Conservation (phyloP, 2,329 filamentous ascomycete genomes). For the Colletotrichum phormii region DNA sequence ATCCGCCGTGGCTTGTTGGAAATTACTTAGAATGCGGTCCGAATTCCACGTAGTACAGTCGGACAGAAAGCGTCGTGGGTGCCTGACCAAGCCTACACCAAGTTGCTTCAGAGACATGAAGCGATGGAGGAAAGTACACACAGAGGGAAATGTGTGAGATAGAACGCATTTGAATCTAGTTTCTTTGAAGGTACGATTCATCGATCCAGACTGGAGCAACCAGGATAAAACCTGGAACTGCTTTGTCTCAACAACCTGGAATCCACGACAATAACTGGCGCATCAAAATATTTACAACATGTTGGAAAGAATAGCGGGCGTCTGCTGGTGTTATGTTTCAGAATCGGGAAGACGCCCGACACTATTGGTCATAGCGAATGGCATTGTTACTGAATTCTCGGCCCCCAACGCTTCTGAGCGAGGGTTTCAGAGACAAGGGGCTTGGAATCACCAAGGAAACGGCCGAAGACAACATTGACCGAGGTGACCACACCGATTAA, state of each 20-base stretch:
- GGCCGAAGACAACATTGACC: not conserved
- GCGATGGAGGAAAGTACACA: too few relatives aligned
- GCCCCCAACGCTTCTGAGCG: not conserved
- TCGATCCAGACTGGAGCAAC: not conserved
- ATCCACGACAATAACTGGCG: not conserved
- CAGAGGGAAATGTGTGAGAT: too few relatives aligned
- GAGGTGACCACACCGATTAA: not conserved
- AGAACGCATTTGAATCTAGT: too few relatives aligned
- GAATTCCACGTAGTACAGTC: too few relatives aligned
- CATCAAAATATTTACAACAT: rapidly evolving
- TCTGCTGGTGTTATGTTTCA: not conserved
- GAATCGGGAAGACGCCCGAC: not conserved
- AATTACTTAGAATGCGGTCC: too few relatives aligned
- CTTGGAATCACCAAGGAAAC: not conserved
- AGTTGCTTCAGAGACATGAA: too few relatives aligned
- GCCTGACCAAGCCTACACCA: too few relatives aligned
- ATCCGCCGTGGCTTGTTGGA: too few relatives aligned
- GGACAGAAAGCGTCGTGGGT: too few relatives aligned
- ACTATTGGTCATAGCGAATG: not conserved
- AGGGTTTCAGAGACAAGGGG: not conserved
- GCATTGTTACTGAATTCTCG: not conserved
- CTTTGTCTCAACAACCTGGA: not conserved
- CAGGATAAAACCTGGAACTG: not conserved
- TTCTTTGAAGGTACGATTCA: too few relatives aligned
- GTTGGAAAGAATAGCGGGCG: not conserved